These are phyloP conservation scores for Aspergillus brasiliensis DNA, from an alignment of 2,329 filamentous ascomycete genomes.

Conservation along the genomic window DNA sequence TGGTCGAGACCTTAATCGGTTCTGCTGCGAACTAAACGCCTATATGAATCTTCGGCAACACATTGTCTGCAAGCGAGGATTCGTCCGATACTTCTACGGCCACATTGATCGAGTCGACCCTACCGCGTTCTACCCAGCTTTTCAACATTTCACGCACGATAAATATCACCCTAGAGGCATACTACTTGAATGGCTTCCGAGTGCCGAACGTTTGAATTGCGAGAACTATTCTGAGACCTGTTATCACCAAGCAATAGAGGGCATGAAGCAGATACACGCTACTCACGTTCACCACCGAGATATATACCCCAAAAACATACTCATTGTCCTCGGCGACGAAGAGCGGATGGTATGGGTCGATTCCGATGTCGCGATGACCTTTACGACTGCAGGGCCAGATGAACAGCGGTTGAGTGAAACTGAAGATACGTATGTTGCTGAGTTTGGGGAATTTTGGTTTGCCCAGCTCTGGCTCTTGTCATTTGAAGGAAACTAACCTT, in stretches of 20 bases:
- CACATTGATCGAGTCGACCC: slow-evolving; percentile 15
- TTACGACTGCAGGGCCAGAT: not conserved
- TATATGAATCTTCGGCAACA: slow-evolving; percentile 17
- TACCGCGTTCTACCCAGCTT: slow-evolving; percentile 4
- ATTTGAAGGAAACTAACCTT: too few relatives aligned
- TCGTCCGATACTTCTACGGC: slow-evolving; percentile 21
- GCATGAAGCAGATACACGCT: slow-evolving; percentile 23
- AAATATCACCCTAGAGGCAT: slow-evolving; percentile 24
- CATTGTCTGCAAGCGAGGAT: slow-evolving; percentile 17
- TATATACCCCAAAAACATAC: slow-evolving; percentile 30
- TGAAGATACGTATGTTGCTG: too few relatives aligned
- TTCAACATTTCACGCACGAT: slow-evolving; percentile 19
- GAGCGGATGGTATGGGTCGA: slow-evolving; percentile 26
- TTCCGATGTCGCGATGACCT: slow-evolving; percentile 29
- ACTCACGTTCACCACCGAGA: slow-evolving; percentile 26
- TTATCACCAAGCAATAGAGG: slow-evolving; percentile 19
- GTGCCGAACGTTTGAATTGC: slow-evolving; percentile 22
- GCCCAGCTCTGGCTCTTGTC: too few relatives aligned
- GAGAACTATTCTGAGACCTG: slow-evolving; percentile 22
- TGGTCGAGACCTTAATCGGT: slow-evolving; percentile 23
- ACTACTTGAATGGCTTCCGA: slow-evolving; percentile 28
- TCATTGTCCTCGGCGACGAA: slow-evolving; percentile 20
- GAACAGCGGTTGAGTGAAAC: too few relatives aligned
- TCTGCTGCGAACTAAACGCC: slow-evolving; percentile 22
- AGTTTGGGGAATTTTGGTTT: too few relatives aligned